Conservation (phyloP, 73 alveolate species). For the Stentor roeselii region DNA sequence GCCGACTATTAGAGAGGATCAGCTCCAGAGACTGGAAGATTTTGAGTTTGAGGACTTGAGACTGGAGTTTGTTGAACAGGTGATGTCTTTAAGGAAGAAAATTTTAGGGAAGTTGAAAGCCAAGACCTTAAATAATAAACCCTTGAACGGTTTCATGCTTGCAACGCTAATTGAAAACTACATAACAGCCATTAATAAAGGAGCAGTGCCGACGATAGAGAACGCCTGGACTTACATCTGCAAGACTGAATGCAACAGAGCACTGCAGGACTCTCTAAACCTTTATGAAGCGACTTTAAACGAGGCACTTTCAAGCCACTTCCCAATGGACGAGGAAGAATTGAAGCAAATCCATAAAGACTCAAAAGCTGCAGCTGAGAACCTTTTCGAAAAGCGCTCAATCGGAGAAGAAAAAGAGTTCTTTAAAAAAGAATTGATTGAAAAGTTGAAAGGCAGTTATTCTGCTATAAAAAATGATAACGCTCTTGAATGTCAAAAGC, state of each 20-base stretch:
- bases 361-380: slow-evolving; percentile 28
- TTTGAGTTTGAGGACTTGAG: slow-evolving; percentile 84
- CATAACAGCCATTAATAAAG: slow-evolving; percentile 75
- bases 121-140: slow-evolving; percentile 80
- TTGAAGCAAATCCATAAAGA: slow-evolving; percentile 25
- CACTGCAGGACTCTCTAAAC: slow-evolving; percentile 52
- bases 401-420: slow-evolving; percentile 19
- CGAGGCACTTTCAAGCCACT: slow-evolving; percentile 26
- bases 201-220: slow-evolving; percentile 80
- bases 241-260: slow-evolving; percentile 64
- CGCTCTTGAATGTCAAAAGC: slow-evolving; percentile 36
- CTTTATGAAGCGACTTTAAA: slow-evolving; percentile 41
- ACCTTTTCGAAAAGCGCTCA: neutral
- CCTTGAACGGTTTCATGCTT: slow-evolving; percentile 81
- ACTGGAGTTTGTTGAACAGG: slow-evolving; percentile 92
- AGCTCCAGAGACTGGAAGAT: slow-evolving; percentile 79
- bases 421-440: slow-evolving; percentile 19
- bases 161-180: slow-evolving; percentile 59
- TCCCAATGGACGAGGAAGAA: slow-evolving; percentile 26
- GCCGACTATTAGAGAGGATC: slow-evolving; percentile 94
- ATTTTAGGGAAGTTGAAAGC: slow-evolving; percentile 83
- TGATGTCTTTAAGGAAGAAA: slow-evolving; percentile 73
- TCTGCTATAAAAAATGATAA: slow-evolving; percentile 4
- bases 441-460: neutral
- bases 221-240: slow-evolving; percentile 74